Evolutionary conservation across 2,329 filamentous ascomycete genomes (phyloP), one percentile per base, ranked within the genome.

Genomic region (Paraconiothyrium sp.): DNA sequence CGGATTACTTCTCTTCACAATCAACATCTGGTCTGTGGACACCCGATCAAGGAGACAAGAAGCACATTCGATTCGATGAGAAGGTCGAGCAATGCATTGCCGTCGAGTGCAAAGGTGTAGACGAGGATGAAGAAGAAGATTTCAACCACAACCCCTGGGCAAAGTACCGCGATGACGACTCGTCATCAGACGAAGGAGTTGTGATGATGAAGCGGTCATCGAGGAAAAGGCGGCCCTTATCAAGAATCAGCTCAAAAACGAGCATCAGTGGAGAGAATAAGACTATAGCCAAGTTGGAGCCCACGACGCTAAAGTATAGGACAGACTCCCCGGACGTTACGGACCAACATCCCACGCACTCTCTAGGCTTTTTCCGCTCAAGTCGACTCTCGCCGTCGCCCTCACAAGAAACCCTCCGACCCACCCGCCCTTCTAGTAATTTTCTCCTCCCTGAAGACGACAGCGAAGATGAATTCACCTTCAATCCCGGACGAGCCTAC

Each of bases 1-100:
- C 86, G 46, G 91, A 88, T 66, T 85, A 90, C 54, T 85, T 88
- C 6, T 87, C 88, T 39, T 92, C 90, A 1, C 84, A 85, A 11
- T 85, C 88, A 8, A 91, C 91, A 0, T 97, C 93, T 0, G 91
- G 90, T 70, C 83, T 78, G 84, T 89, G 75, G 79, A 93, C 87
- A 2, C 86, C 87, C 80, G 87, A 82, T 52, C 72, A 76, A 7
- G 79, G 86, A 8, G 90, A 91, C 71, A 87, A 89, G 72, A 93
- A 90, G 63, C 94, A 97, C 76, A 98, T 99, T 67, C 92, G 97
- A 73, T 99, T 99, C 78, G 95, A 97, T 75, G 92, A 97, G 74
- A 92, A 94, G 80, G 95, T 99, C 2, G 90, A 94, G 76, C 94
- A 98, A 76, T 97, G 94, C 76, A 97, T 97, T 67, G 95, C 95